Percentiles rank a stretch among this genome's conserved stretches.
Evolutionary conservation across 2,329 filamentous ascomycete species (phyloP).

Genomic region (Chalaropsis ovoidea): DNA sequence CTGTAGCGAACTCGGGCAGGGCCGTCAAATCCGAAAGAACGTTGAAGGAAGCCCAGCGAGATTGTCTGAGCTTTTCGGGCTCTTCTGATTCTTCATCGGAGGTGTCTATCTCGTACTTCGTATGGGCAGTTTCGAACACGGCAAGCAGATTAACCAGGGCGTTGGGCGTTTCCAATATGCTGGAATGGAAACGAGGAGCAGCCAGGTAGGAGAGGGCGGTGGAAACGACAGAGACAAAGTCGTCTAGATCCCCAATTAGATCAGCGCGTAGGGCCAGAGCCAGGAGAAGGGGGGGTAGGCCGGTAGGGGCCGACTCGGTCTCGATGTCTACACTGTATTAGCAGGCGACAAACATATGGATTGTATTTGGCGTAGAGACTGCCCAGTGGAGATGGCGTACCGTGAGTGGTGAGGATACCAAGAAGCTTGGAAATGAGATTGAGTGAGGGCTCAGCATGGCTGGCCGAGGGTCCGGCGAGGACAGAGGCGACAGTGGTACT

Average conservation of each 20-base stretch:
- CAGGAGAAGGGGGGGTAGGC: slow-evolving; percentile 43
- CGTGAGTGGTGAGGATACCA: slow-evolving; percentile 43
- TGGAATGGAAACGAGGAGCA: slow-evolving; percentile 42
- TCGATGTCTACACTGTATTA: slow-evolving; percentile 36
- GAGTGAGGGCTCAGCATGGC: slow-evolving; percentile 37
- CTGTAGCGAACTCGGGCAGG: slow-evolving; percentile 38
- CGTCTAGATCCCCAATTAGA: slow-evolving; percentile 41
- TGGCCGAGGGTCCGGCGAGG: slow-evolving; percentile 39
- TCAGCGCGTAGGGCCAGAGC: slow-evolving; percentile 38
- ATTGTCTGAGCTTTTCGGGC: slow-evolving; percentile 37
- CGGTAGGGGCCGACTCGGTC: slow-evolving; percentile 35
- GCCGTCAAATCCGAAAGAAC: slow-evolving; percentile 45
- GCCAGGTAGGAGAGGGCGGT: slow-evolving; percentile 48
- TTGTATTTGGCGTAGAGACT: background rate
- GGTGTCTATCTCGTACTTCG: slow-evolving; percentile 34
- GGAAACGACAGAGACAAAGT: slow-evolving; percentile 44
- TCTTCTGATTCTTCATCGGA: slow-evolving; percentile 39
- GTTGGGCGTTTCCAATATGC: slow-evolving; percentile 36
- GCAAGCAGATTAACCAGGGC: slow-evolving; percentile 38
- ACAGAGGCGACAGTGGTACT: slow-evolving; percentile 42
- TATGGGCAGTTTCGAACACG: slow-evolving; percentile 41
- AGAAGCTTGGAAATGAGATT: slow-evolving; percentile 49
- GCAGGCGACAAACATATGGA: background rate
- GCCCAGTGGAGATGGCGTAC: slow-evolving; percentile 30
- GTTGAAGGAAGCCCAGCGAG: slow-evolving; percentile 29